Percentiles rank a stretch among this genome's conserved stretches.
phyloP scores from a whole-genome alignment of 352 stramenopile species.

The Pythium oligandrum region DNA sequence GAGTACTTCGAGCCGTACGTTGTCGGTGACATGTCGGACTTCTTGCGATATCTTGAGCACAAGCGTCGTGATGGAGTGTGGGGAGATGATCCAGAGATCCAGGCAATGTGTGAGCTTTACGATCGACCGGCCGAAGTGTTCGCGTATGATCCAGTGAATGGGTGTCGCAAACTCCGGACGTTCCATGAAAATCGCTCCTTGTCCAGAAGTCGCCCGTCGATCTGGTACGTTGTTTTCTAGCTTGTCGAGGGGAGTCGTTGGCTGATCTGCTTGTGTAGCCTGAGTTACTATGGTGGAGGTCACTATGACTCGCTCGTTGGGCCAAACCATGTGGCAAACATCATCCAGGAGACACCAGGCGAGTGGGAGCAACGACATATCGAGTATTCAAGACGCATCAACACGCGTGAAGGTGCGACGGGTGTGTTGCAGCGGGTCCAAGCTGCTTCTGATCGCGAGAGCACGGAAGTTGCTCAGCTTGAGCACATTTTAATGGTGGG shows the following conservation, averaged over 20 bases:
- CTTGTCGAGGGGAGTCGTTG: neutral
- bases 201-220: constrained; percentile 53
- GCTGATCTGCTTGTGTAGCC: constrained; percentile 23
- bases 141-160: constrained; percentile 65
- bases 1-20: constrained; percentile 92
- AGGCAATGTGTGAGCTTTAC: constrained; percentile 94
- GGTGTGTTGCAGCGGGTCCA: constrained; percentile 25
- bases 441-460: constrained; percentile 33
- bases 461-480: constrained; percentile 64
- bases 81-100: constrained; percentile 95
- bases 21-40: constrained; percentile 82
- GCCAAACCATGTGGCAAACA: constrained; percentile 39
- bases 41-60: constrained; percentile 86
- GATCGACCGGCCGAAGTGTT: constrained; percentile 89
- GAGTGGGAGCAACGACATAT: constrained; percentile 68
- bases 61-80: constrained; percentile 91
- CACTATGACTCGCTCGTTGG: constrained; percentile 90
- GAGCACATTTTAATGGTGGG: constrained; percentile 66
- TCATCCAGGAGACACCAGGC: constrained; percentile 54
- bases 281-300: constrained; percentile 90
- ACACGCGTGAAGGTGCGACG: constrained; percentile 36
- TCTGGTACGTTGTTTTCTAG: constrained; percentile 33
- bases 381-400: constrained; percentile 63
- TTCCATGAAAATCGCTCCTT: constrained; percentile 82
- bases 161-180: constrained; percentile 79